Evolutionary conservation across 495 filamentous ascomycete species (phyloP).

Genomic region (Pseudotulostoma volvatum): DNA sequence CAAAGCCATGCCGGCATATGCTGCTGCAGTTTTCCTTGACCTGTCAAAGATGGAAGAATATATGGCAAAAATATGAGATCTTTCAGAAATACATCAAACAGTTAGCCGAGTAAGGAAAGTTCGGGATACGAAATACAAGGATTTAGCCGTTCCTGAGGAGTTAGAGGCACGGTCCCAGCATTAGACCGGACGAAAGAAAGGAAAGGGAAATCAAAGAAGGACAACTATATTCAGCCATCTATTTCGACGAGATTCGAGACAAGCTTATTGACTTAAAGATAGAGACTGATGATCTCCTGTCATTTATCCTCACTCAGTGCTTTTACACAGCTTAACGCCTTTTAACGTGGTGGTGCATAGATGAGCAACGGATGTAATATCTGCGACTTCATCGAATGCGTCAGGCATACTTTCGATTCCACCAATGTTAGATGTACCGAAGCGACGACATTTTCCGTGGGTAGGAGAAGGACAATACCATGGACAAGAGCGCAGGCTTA

Average conservation of each 20-base stretch:
- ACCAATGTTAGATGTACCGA: neutral
- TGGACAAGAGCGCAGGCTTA: neutral
- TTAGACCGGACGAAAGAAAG: too few species aligned
- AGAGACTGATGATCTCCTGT: too few species aligned
- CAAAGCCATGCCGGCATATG: neutral
- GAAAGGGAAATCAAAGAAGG: too few species aligned
- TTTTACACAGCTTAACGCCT: neutral
- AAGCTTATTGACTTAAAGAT: too few species aligned
- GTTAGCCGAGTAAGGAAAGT: too few species aligned
- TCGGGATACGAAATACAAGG: too few species aligned
- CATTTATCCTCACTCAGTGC: too few species aligned
- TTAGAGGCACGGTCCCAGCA: too few species aligned
- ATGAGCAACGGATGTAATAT: neutral
- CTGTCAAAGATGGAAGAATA: neutral
- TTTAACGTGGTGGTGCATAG: neutral
- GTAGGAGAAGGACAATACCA: neutral
- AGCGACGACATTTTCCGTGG: neutral
- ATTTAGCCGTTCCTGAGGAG: too few species aligned
- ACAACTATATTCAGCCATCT: too few species aligned
- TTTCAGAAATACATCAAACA: neutral
- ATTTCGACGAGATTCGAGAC: too few species aligned
- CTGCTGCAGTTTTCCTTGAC: neutral
- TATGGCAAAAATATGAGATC: neutral
- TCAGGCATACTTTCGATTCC: neutral
- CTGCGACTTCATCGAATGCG: neutral